Evolutionary conservation across 2,329 filamentous ascomycete species (phyloP), one percentile per base, ranked within the genome.

Genomic region (Fusarium vanettenii): DNA sequence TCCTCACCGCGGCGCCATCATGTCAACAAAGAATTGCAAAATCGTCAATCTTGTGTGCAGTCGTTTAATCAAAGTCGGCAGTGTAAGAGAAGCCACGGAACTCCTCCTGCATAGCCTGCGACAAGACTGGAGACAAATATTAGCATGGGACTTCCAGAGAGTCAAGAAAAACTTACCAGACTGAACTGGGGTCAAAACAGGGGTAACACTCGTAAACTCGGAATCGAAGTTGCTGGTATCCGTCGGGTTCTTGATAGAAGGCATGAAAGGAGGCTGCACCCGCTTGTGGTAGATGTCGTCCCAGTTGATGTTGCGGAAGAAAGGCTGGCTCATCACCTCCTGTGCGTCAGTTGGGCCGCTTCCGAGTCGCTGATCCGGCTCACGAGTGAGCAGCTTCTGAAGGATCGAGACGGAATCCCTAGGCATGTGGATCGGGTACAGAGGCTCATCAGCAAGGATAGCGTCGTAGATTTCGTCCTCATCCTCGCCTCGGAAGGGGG

Each of bases 191-290:
- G 97, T 99, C 77, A 99, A 89, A 67, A 99, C 97, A 1, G 97
- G 97, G 48, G 97, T 99, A 64, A 99, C 97, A 81, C 96, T 98
- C 1, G 97, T 99, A 82, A 99, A 99, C 83, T 99, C 97, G 56
- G 94, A 95, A 82, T 99, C 97, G 84, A 99, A 99, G 86, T 99
- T 99, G 88, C 95, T 98, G n/a, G 97, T 99, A 86, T 99, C 97
- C 50, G 97, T 98, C 10, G 95, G 90, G 82, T 90, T 97, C 85
- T 93, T 97, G 79, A 99, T 97, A 41, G 91, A 91, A 20, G 97
- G 97, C 83, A 95, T 84, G 87, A 98, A 98, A 1, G 97, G 97
- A 64, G 97, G 93, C 63, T 92, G 90, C 22, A 98, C 91, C 39
- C 95, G 91, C 90, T 98, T 99, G 86, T 98, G 91, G 84, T 98